Base-by-base conservation (phyloP, 2,329 filamentous ascomycete genomes). In the Stromatinia cepivora region DNA sequence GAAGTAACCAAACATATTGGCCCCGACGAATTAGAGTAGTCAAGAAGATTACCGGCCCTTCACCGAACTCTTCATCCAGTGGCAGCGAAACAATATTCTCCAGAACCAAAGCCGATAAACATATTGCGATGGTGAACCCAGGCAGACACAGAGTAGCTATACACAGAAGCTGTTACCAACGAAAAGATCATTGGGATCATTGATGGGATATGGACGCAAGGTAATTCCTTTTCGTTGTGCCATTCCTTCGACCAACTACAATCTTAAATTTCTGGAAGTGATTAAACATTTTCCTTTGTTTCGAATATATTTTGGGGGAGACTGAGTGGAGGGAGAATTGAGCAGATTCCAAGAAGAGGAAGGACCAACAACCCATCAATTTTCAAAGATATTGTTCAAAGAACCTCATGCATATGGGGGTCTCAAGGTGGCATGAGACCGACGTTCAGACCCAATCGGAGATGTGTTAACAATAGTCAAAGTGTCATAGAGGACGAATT, bases 81-180 rank as follows among this genome's bases (percentile, higher is more conserved):
- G 77, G 76, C 0, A 79, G 73, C 77, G 77, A 79, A 52, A 79
- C 68, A 13, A 79, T 65, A 62, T 78, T 78, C 13, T 76, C 77
- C 0, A 77, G 54, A 1, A 77, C 78, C 64, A 78, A 74, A 34
- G 74, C 73, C 8, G 78, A 71, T 36, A 78, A 11, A 39, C 36
- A 39, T 11, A 78, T 77, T 8, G 80, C 79, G 34, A 81, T 79
- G 15, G 79, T 80, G 71, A 81, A 81, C 59, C 59, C 79, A 80
- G 61, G 31, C 15, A n/a, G 34, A n/a, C 17, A 39, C 45, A 10
- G 20, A 34, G 36, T 39, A 42, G 10, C 20, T 36, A 20, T 61
- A 36, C 15, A 42, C 31, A 54, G 45, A 25, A 13, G n/a, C 48
- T 50, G 9, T 50, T 50, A 57, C 65, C 63, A 36, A 69, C 68